Base-by-base conservation (phyloP, 139 green algal species). In the Asterochloris sp. region DNA sequence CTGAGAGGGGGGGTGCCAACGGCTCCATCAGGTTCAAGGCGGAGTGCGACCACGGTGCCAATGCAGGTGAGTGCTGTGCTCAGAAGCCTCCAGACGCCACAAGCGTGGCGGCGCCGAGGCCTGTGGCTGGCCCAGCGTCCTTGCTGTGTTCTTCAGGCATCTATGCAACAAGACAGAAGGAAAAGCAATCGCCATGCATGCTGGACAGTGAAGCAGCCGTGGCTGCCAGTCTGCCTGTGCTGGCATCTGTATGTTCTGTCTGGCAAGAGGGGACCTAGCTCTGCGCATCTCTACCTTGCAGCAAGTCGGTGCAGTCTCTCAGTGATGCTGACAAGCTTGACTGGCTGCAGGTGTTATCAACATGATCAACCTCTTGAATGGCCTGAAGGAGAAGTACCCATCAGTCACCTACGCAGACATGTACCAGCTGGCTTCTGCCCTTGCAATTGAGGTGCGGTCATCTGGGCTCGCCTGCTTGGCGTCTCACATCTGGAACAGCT, bases 21-120 rank as follows among this genome's bases (percentile, higher is more conserved):
- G 95, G 87, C 38, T 92, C 85, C 83, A 96, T 98, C 80, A 89
- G 96, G 11, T 98, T 98, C 87, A 91, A 94, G 29, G 89, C 91
- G 0, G 95, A 98, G 87, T 90, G 96, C n/a, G 83, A 81, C 60
- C 95, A 98, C 78, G 94, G 79, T 12, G 89, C 89, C 29, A 98
- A 98, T 83, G 91, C 92, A 80, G 93, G 93, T 16, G 89, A 98
- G 47, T 76, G 69, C 0, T 74, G 90, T 92, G 54, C 29, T 78
- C 71, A 11, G 12, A 24, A 54, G 66, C 38, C 6, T 54, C 38
- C 38, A 54, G 38, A 54, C 38, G 38, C 38, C 38, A 54, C 38
- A 54, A 2, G 38, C 38, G 38, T n/a, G 38, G 38, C 38, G 38
- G 38, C 38, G 6, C 38, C 2, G 38, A 2, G 6, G 38, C 38